Evolutionary conservation across 768 basidiomycete species (phyloP), one percentile per base, ranked within the genome.

Genomic region (Trametopsis cervina): DNA sequence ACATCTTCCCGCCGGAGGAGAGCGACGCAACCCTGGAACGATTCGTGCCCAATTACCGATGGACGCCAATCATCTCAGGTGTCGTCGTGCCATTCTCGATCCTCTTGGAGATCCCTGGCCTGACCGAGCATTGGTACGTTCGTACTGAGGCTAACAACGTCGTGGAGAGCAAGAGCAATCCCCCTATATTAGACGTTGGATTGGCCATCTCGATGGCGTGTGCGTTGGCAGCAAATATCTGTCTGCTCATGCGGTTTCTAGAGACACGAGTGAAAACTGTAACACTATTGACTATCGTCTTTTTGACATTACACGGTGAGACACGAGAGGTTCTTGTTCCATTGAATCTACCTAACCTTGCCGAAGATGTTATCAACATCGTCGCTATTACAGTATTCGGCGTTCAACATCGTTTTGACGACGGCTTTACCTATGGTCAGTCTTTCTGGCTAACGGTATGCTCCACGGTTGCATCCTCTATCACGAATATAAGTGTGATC

Each of bases 361-460:
- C 29, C 9, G 9, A 47, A 89, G 89, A 92, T 62, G 39, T 78
- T 3, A 78, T 91, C 63, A 89, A 86, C 53, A 73, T 85, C 24
- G 58, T 70, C 24, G 68, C 73, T 18, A 71, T 89, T 11, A 74
- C 67, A 3, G 57, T 72, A 1, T 90, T 90, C 44, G 85, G 80
- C n/a, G 66, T 80, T 0, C 63, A 72, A 44, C 80, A 83, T 61
- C 70, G 75, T 13, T 71, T 74, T 44, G 65, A 78, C 51, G 82
- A 83, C 49, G 83, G 78, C 0, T 88, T 86, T 63, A 82, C 81
- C 0, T 86, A 81, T 50, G 81, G 70, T 11, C 67, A 70, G 52
- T 65, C 84, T 0, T 89, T 80, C 58, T 92, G 89, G 89, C 74
- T 83, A 62, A 84, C 81, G 0, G 67, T 89, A 11, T 86, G 84